A percentile compares a stretch with the other conserved stretches of the same genome.
These are phyloP conservation scores for Blastobotrys muscicola DNA, from an alignment of 805 yeast species.

Conservation along the genomic window DNA sequence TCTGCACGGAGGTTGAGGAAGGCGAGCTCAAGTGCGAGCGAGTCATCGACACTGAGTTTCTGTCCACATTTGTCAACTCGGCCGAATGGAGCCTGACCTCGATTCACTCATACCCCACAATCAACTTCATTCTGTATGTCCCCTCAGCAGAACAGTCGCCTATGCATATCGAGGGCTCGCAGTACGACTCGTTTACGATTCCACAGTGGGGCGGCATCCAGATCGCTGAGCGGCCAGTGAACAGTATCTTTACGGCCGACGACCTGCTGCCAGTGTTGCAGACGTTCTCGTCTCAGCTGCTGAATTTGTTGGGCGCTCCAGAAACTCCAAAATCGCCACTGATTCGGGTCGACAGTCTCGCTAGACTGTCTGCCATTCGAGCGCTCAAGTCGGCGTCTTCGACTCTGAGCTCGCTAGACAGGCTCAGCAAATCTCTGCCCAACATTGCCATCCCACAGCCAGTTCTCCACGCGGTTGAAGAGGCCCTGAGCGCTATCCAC, in stretches of 20 bases:
- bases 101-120: slow-evolving; percentile 50
- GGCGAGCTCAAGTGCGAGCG: slow-evolving; percentile 11
- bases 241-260: slow-evolving; percentile 20
- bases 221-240: slow-evolving; percentile 35
- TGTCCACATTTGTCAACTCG: slow-evolving; percentile 70
- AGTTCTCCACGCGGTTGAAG: slow-evolving; percentile 49
- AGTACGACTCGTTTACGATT: slow-evolving; percentile 54
- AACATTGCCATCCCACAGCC: slow-evolving; percentile 77
- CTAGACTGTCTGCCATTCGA: slow-evolving; percentile 47
- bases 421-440: slow-evolving; percentile 57
- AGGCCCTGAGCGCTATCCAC: slow-evolving; percentile 38
- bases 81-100: slow-evolving; percentile 73
- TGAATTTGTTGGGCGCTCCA: slow-evolving; percentile 65
- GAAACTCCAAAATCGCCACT: slow-evolving; percentile 45
- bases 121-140: slow-evolving; percentile 62
- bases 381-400: slow-evolving; percentile 55
- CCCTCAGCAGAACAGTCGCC: slow-evolving; percentile 45
- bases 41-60: slow-evolving; percentile 39
- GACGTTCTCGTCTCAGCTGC: slow-evolving; percentile 63
- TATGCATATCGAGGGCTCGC: slow-evolving; percentile 36
- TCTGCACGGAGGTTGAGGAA: slow-evolving; percentile 5
- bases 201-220: slow-evolving; percentile 89
- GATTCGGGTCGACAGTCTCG: slow-evolving; percentile 56
- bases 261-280: slow-evolving; percentile 53
- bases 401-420: slow-evolving; percentile 63